Base-by-base conservation (phyloP, 106 monocot species). In the Chionographis japonica region DNA sequence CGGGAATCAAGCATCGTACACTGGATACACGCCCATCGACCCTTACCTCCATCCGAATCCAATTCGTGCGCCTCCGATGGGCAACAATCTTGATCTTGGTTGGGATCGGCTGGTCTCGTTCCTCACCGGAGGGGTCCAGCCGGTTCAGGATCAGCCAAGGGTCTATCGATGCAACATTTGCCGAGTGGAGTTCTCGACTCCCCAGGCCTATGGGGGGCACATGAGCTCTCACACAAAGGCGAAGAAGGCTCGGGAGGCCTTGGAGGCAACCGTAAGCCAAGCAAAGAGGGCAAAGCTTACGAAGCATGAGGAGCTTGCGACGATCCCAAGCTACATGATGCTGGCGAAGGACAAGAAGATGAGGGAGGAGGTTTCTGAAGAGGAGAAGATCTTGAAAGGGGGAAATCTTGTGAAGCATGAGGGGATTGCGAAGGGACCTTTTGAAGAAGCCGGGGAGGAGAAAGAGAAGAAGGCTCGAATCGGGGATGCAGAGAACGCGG, bases 221-320 rank as follows among this genome's bases (percentile, higher is more conserved):
- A 68, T 68, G 68, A 68, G 68, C 12, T 68, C 54, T n/a, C 68
- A 68, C 18, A 68, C 55, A 40, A 68, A 68, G 56, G 55, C 56
- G 16, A 68, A 56, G 68, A 68, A 68, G 40, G 68, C 68, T 16
- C 3, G 41, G 18, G 68, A 68, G 40, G 56, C 16, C 35, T 55
- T 68, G 68, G 40, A 68, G 15, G 54, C 54, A 19, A 68, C 39
- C n/a, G 41, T 16, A 36, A 68, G 40, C 17, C 40, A 40, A 56
- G n/a, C 37, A 8, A 68, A 68, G 56, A 54, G n/a, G 54, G 40
- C 16, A 56, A 54, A 12, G 11, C 39, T 17, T 68, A 9, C 9
- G 3, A 49, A 12, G 64, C 16, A 19, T 49, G 12, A 50, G 20
- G 20, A 4, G 12, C 40, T 12, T 50, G 41, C 5, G 4, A n/a